Conservation (phyloP, 495 filamentous ascomycete species). For the Aspergillus ellipticus region DNA sequence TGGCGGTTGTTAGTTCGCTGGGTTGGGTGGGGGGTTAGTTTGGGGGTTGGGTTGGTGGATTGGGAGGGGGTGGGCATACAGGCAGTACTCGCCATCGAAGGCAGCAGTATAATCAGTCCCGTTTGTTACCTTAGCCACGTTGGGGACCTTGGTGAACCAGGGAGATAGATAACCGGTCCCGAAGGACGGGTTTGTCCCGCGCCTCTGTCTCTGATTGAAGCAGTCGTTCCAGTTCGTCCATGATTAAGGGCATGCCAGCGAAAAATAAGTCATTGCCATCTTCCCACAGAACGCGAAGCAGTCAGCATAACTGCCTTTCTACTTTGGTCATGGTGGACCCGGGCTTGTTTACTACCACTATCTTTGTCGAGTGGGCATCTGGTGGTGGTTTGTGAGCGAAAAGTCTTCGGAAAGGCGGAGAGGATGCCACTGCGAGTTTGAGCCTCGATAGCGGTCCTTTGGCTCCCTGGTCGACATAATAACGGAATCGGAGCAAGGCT, state of each 20-base stretch:
- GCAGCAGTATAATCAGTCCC: slow-evolving; percentile 12
- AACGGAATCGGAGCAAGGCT: slow-evolving; percentile 31
- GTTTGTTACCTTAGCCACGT: slow-evolving; percentile 21
- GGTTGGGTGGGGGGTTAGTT: background rate
- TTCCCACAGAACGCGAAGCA: slow-evolving; percentile 27
- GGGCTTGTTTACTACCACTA: slow-evolving; percentile 2
- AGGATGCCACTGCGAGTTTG: slow-evolving; percentile 17
- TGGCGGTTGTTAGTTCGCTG: slow-evolving; percentile 21
- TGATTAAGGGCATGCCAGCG: slow-evolving; percentile 26
- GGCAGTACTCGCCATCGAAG: slow-evolving; percentile 22
- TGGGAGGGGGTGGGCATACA: slow-evolving; percentile 11
- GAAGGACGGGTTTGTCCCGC: slow-evolving; percentile 24
- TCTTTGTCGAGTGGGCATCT: slow-evolving; percentile 11
- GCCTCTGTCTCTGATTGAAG: slow-evolving; percentile 33
- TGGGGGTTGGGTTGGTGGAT: background rate
- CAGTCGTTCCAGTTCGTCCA: slow-evolving; percentile 48
- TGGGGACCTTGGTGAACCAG: slow-evolving; percentile 20
- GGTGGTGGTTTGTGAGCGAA: slow-evolving; percentile 21
- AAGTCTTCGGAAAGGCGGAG: slow-evolving; percentile 32
- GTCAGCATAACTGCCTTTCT: slow-evolving; percentile 28
- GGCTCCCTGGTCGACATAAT: slow-evolving; percentile 24
- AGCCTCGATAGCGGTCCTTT: slow-evolving; percentile 24
- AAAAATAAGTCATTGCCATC: slow-evolving; percentile 13
- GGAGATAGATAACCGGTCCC: slow-evolving; percentile 23
- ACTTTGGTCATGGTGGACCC: background rate